Percentiles rank a stretch among this genome's conserved stretches.
These are phyloP conservation scores for Jamesozyma hellenica DNA, from an alignment of 805 yeast genomes.

Conservation along the genomic window DNA sequence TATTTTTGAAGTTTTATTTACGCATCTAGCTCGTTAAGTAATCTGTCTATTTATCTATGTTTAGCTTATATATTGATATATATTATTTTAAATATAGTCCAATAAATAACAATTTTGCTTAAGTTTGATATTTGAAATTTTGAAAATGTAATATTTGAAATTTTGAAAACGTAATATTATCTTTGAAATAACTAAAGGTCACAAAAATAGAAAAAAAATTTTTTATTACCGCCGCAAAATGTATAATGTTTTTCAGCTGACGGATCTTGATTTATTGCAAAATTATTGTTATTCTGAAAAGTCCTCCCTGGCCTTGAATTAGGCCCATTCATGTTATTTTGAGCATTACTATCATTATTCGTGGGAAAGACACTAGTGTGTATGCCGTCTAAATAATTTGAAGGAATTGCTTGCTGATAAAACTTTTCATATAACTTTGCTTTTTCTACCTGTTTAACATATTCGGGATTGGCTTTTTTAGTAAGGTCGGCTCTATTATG, in stretches of 20 bases:
- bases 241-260: too few relatives aligned
- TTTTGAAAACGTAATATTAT: too few relatives aligned
- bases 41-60: background rate
- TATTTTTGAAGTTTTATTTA: conserved; percentile 1
- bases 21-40: background rate
- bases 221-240: too few relatives aligned
- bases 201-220: too few relatives aligned
- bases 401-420: conserved; percentile 8
- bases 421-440: conserved; percentile 1
- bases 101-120: background rate
- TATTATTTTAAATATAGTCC: background rate
- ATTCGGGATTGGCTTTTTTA: background rate
- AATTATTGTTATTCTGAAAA: background rate
- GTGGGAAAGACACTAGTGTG: background rate
- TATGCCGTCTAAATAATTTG: conserved; percentile 4
- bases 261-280: too few relatives aligned
- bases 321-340: too few relatives aligned
- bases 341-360: background rate
- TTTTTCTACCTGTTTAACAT: background rate
- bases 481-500: background rate
- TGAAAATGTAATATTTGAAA: too few relatives aligned
- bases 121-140: too few relatives aligned
- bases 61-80: conserved; percentile 1
- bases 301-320: background rate
- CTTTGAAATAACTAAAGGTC: too few relatives aligned